phyloP scores from a whole-genome alignment of 2,329 filamentous ascomycete species.

The Fusarium papillatum region DNA sequence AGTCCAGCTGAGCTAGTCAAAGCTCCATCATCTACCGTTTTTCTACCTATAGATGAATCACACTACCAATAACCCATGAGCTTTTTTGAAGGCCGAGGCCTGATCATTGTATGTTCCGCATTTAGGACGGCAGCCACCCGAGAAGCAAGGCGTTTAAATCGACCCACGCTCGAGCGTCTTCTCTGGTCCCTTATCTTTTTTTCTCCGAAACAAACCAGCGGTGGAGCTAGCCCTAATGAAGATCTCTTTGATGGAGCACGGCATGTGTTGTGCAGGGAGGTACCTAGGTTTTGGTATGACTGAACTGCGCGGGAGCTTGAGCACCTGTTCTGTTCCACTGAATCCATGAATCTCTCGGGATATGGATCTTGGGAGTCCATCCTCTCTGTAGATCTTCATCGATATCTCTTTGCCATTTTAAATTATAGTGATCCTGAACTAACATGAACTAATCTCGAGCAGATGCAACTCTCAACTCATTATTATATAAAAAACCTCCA shows the following conservation, averaged over 20 bases:
- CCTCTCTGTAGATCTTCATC: neutral
- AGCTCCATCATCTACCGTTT: neutral
- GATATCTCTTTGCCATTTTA: neutral
- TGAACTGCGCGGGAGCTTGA: neutral
- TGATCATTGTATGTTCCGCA: slow-evolving; percentile 17
- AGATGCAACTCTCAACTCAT: neutral
- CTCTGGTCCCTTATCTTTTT: neutral
- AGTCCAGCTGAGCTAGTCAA: neutral
- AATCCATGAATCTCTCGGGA: neutral
- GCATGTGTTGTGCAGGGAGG: slow-evolving; percentile 3
- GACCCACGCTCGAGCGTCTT: neutral
- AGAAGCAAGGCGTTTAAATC: slow-evolving; percentile 12
- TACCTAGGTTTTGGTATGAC: neutral
- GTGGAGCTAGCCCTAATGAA: slow-evolving; percentile 12
- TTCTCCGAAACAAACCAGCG: slow-evolving; percentile 29
- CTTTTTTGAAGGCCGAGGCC: slow-evolving; percentile 14
- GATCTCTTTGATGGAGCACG: slow-evolving; percentile 2
- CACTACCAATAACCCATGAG: neutral
- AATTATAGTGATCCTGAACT: neutral
- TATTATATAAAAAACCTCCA: neutral
- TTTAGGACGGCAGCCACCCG: slow-evolving; percentile 17
- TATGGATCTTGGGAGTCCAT: neutral
- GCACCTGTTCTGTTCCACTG: neutral
- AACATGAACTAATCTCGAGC: neutral
- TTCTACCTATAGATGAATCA: neutral